Conservation (phyloP, 108 stramenopile genomes). For the Schizochytrium sp. region DNA sequence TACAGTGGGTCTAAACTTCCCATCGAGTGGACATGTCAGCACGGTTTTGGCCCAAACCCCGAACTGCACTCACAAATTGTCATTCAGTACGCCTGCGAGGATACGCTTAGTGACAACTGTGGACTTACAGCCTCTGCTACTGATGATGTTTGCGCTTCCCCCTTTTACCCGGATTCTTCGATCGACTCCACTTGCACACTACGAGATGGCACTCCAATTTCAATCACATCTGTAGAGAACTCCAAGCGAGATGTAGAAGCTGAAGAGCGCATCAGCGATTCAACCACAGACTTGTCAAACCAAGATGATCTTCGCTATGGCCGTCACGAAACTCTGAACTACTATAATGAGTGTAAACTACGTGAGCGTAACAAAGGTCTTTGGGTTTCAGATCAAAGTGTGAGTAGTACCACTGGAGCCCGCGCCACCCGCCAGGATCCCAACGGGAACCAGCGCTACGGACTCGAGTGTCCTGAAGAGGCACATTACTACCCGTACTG, state of each 20-base stretch:
- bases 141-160: conserved; percentile 10
- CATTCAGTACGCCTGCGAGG: conserved; percentile 73
- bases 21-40: conserved; percentile 73
- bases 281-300: background rate
- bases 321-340: conserved; percentile 69
- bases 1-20: conserved; percentile 69
- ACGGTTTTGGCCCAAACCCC: conserved; percentile 70
- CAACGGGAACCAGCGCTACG: conserved; percentile 68
- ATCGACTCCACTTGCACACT: conserved; percentile 66
- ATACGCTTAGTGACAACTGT: conserved; percentile 66
- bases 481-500: conserved; percentile 75
- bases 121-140: background rate
- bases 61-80: conserved; percentile 70
- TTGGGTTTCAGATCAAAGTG: conserved; percentile 70
- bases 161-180: background rate
- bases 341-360: conserved; percentile 66
- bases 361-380: conserved; percentile 73
- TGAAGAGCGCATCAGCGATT: background rate
- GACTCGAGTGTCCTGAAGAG: conserved; percentile 73
- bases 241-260: conserved; percentile 59
- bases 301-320: conserved; percentile 66
- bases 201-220: conserved; percentile 70
- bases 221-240: conserved; percentile 61
- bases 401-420: background rate
- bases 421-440: conserved; percentile 68